Base-by-base conservation (phyloP, 202 grass and related monocot genomes). In the Thinopyrum obtusiflorum region DNA sequence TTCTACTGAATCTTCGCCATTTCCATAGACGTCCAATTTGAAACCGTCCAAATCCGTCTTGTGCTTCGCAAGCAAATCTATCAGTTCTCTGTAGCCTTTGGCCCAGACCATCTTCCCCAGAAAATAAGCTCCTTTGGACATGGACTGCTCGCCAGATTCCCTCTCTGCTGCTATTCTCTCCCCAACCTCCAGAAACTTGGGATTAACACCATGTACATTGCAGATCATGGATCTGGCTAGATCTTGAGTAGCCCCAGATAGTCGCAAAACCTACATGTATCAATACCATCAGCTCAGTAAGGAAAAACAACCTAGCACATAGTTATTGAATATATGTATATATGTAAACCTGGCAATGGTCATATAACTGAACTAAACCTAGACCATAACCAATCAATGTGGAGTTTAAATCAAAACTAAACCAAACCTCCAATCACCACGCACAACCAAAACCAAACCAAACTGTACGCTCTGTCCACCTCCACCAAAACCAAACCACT, bases 71-170 rank as follows among this genome's bases (percentile, higher is more conserved):
- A 86, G 87, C 80, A 97, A 84, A 86, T 97, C 85, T 82, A 94
- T 94, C 36, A 97, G 60, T 46, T 97, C 92, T 65, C 85, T 89
- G 80, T 97, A 94, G 60, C 92, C 95, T 87, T 97, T 94, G 66
- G 95, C 92, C 95, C 95, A 97, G 3, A 97, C 95, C 95, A 97
- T 97, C 89, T 97, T 97, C 77, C 95, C 92, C 4, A 94, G 82
- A 77, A 94, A 97, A 85, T 97, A 97, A 80, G 92, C 92, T 74
- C 95, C 92, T 85, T 97, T 90, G 0, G 92, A 91, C 73, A 97
- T 94, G 71, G 87, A 87, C 14, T 90, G 87, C 25, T 77, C 65
- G 37, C 85, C 89, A 73, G 85, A 85, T 26, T 88, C 80, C 75
- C 44, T 82, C 82, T 88, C 82, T 25, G 89, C 85, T 39, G 95